A percentile compares a stretch with the other conserved stretches of the same genome.
Evolutionary conservation across 2,329 filamentous ascomycete species (phyloP).

Genomic region (Alternaria sp.): DNA sequence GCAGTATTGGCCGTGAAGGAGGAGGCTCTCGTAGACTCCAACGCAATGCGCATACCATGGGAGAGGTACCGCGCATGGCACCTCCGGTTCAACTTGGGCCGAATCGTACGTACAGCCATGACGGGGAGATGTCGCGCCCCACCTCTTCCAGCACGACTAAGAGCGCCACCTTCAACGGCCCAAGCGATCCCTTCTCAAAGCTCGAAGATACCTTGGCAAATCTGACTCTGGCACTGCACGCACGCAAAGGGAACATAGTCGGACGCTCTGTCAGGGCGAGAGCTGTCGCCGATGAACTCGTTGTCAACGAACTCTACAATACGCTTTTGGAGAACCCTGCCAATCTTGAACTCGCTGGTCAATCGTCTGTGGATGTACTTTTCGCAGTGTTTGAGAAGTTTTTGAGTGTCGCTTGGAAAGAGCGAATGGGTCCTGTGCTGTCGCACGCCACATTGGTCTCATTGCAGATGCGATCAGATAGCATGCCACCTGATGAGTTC

Average conservation of each 20-base stretch:
- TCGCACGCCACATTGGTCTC: conserved; percentile 72
- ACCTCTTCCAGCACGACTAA: conserved; percentile 45
- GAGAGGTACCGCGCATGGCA: conserved; percentile 45
- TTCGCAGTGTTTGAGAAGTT: conserved; percentile 96
- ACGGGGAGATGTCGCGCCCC: conserved; percentile 42
- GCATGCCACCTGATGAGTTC: conserved; percentile 74
- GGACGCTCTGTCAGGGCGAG: conserved; percentile 77
- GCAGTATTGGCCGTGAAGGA: conserved; percentile 23
- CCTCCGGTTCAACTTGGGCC: conserved; percentile 45
- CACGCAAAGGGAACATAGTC: conserved; percentile 85
- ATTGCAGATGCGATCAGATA: conserved; percentile 70
- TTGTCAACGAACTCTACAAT: conserved; percentile 91
- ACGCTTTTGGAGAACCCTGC: conserved; percentile 82
- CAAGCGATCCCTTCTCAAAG: conserved; percentile 61
- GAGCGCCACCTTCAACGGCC: conserved; percentile 39
- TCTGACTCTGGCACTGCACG: conserved; percentile 81
- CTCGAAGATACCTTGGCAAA: conserved; percentile 86
- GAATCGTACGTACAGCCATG: conserved; percentile 46
- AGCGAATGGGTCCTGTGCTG: conserved; percentile 86
- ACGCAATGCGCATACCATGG: conserved; percentile 41
- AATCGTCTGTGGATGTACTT: conserved; percentile 80
- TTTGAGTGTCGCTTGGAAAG: conserved; percentile 83
- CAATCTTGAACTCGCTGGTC: conserved; percentile 75
- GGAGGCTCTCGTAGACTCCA: conserved; percentile 43
- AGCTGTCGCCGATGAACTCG: conserved; percentile 73